Conservation (phyloP, 192 early-diverging fungal species). For the Coemansia sp. region DNA sequence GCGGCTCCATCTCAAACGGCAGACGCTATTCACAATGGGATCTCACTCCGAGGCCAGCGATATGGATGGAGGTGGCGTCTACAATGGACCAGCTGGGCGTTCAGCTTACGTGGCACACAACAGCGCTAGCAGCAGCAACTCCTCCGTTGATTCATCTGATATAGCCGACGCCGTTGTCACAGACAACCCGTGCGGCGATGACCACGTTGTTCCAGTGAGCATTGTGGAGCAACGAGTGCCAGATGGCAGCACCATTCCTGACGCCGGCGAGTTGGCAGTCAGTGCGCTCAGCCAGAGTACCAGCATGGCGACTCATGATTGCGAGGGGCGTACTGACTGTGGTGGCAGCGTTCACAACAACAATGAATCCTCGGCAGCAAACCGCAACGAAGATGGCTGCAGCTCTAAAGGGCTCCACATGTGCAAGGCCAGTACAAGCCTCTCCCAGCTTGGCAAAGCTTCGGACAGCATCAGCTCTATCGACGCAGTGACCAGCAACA, state of each 20-base stretch:
- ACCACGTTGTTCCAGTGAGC: neutral
- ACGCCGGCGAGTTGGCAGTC: neutral
- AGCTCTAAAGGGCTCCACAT: slow-evolving; percentile 22
- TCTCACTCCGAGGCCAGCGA: slow-evolving; percentile 53
- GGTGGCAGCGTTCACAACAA: neutral
- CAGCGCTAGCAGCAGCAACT: slow-evolving; percentile 8
- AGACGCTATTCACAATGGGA: slow-evolving; percentile 53
- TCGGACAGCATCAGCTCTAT: slow-evolving; percentile 7
- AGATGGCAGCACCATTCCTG: neutral
- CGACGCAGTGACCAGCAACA: neutral
- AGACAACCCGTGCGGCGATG: neutral
- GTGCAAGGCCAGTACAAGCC: slow-evolving; percentile 51
- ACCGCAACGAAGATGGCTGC: neutral
- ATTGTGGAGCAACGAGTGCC: neutral
- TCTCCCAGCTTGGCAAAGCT: slow-evolving; percentile 26
- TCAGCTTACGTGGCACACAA: neutral
- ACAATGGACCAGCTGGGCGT: neutral
- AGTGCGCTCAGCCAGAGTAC: neutral
- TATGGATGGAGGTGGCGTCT: slow-evolving; percentile 22
- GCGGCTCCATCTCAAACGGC: slow-evolving; percentile 14
- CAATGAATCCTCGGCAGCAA: neutral
- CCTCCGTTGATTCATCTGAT: neutral
- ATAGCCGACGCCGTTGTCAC: neutral
- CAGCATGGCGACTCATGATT: neutral
- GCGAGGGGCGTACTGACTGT: neutral